Evolutionary conservation across 176 grass and related monocot genomes (phyloP), one percentile per base, ranked within the genome.

Genomic region (Coix lacrymajobi): DNA sequence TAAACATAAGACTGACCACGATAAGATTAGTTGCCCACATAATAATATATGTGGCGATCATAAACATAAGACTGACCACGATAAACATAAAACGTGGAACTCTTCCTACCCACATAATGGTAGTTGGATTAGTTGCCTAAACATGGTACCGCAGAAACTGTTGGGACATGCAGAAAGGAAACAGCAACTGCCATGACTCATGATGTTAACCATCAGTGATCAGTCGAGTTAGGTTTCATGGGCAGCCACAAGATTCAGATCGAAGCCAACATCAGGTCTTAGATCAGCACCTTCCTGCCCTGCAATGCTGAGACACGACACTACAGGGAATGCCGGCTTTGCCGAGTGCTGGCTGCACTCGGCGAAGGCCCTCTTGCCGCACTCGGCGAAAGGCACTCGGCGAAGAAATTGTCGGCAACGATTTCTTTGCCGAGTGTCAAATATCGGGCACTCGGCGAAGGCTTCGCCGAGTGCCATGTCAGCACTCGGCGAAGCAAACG

Each of bases 161-260:
- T 72, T 37, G 10, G 38, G 22, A 69, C 66, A 41, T 69, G 9
- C n/a, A 4, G 12, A 28, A 41, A 72, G 41, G 69, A 48, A 48
- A 72, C 26, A 48, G 48, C 26, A 72, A 9, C 41, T 31, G 31
- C 41, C 25, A 72, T 72, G 10, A 54, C 33, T 20, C 43, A 31
- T 40, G 81, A 64, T 31, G 40, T 51, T 39, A 83, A 83, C 58
- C 34, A 78, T 78, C 19, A 78, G 28, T 41, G 25, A 78, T 78
- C 19, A 78, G 28, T 41, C 8, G 65, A 46, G 65, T 62, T 77
- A 62, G 20, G 38, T 70, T 69, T 78, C 14, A 17, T 22, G 20
- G 83, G 28, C 83, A 54, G 33, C 63, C 73, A 71, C 48, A 31
- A 39, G 46, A 57, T 85, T 69, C 25, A 69, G 64, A 54, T 66